phyloP scores from a whole-genome alignment of 306 rosid genomes.

The Acacia melanoxylon region DNA sequence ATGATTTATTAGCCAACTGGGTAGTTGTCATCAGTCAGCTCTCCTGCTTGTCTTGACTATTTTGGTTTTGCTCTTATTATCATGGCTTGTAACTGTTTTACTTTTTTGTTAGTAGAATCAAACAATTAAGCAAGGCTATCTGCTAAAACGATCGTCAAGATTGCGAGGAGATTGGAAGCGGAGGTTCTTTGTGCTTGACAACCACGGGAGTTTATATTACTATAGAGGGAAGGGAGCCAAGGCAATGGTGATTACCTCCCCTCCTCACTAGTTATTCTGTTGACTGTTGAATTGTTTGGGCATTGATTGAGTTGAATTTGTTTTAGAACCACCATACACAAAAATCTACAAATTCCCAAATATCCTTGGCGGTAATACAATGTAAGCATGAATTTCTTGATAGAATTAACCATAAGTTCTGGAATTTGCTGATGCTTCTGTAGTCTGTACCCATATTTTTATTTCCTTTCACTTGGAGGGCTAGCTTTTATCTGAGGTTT shows the following conservation, averaged over 20 bases:
- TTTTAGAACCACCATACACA: neutral
- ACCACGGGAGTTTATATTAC: slow-evolving; percentile 70
- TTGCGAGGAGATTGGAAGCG: slow-evolving; percentile 95
- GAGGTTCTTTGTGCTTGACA: slow-evolving; percentile 86
- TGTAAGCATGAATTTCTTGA: neutral
- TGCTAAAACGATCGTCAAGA: slow-evolving; percentile 83
- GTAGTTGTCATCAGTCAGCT: neutral
- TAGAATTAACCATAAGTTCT: neutral
- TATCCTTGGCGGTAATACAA: neutral
- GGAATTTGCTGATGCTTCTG: neutral
- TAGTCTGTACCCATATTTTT: neutral
- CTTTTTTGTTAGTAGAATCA: slow-evolving; percentile 51
- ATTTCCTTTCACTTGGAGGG: neutral
- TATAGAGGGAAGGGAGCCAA: slow-evolving; percentile 73
- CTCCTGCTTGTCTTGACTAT: slow-evolving; percentile 13
- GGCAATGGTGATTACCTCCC: slow-evolving; percentile 62
- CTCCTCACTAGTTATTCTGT: slow-evolving; percentile 27
- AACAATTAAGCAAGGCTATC: slow-evolving; percentile 86
- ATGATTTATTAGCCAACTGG: neutral
- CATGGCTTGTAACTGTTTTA: neutral
- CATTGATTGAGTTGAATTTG: neutral
- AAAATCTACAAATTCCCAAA: neutral
- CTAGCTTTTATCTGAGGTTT: neutral
- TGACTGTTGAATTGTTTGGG: neutral
- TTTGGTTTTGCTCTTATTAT: slow-evolving; percentile 16